Evolutionary conservation across 1,284 basidiomycete species (phyloP).

Genomic region (Rhodotorula sp.): DNA sequence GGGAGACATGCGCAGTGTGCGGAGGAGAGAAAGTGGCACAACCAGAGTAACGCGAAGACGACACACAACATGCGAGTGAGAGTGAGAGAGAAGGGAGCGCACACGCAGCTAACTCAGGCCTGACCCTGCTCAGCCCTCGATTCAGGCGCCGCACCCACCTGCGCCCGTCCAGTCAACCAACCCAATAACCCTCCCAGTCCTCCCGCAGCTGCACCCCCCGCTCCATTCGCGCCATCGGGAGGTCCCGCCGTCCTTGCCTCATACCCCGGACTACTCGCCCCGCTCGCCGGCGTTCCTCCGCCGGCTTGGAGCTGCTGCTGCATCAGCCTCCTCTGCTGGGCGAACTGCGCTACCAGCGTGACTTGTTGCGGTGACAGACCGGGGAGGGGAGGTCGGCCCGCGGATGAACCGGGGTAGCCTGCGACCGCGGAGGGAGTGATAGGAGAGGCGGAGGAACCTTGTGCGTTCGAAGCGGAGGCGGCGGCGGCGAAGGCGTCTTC

Average conservation of each 20-base stretch:
- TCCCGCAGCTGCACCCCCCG: not conserved
- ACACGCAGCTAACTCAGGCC: too few species aligned
- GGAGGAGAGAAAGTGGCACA: too few species aligned
- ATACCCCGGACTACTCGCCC: constrained; percentile 4
- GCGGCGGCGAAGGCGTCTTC: constrained; percentile 37
- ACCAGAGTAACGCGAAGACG: not conserved
- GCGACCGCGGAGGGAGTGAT: not conserved
- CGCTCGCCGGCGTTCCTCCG: not conserved
- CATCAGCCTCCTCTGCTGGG: not conserved
- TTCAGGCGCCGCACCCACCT: not conserved
- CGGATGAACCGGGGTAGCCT: not conserved
- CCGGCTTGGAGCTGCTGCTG: not conserved
- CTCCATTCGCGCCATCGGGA: not conserved
- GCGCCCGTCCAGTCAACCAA: constrained; percentile 6
- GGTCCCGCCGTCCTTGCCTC: constrained; percentile 2
- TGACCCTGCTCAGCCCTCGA: constrained; percentile 5
- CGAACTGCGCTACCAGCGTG: constrained; percentile 12
- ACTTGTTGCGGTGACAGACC: constrained; percentile 6
- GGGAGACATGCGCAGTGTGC: too few species aligned
- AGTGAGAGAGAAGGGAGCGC: too few species aligned
- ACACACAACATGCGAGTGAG: too few species aligned
- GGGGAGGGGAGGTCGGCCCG: not conserved
- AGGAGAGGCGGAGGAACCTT: not conserved
- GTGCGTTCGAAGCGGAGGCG: not conserved
- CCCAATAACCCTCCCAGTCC: constrained; percentile 8